Conservation (phyloP, 768 basidiomycete genomes). For the Cytidiella melzeri region DNA sequence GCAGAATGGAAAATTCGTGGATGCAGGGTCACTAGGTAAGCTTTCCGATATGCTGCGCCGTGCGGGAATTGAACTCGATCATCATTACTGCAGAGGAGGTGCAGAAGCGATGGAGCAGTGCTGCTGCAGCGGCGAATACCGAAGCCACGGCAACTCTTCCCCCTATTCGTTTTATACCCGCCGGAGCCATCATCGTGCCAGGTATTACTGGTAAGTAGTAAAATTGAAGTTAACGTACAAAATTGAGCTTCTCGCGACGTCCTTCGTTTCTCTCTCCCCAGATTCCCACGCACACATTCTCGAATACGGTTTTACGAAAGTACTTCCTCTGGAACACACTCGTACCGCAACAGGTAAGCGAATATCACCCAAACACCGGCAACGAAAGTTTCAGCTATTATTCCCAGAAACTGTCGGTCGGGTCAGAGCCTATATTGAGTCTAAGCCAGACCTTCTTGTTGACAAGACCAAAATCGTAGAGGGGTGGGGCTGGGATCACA, state of each 20-base stretch:
- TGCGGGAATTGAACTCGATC: too few relatives aligned
- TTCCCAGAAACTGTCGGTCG: conserved; percentile 53
- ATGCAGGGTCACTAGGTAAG: conserved; percentile 53
- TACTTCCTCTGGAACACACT: conserved; percentile 60
- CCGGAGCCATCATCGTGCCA: conserved; percentile 61
- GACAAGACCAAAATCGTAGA: conserved; percentile 60
- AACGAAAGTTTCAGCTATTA: background rate
- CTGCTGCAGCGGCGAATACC: conserved; percentile 18
- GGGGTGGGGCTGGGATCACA: conserved; percentile 93
- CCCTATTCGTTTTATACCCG: conserved; percentile 38
- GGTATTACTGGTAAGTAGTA: conserved; percentile 58
- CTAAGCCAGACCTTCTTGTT: conserved; percentile 47
- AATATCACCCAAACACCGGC: background rate
- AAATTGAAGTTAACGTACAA: background rate
- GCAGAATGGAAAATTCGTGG: conserved; percentile 41
- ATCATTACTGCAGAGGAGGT: conserved; percentile 33
- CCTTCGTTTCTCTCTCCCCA: conserved; percentile 20
- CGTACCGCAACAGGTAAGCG: conserved; percentile 47
- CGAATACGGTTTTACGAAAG: conserved; percentile 65
- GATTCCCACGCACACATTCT: conserved; percentile 79
- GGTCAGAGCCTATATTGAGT: conserved; percentile 54
- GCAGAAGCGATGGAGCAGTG: conserved; percentile 31
- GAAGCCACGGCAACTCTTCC: conserved; percentile 16
- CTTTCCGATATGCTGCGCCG: conserved; percentile 14
- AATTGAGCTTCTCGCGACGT: background rate